These are phyloP conservation scores for Eruca vesicaria DNA, from an alignment of 441 rosid species.

Conservation along the genomic window DNA sequence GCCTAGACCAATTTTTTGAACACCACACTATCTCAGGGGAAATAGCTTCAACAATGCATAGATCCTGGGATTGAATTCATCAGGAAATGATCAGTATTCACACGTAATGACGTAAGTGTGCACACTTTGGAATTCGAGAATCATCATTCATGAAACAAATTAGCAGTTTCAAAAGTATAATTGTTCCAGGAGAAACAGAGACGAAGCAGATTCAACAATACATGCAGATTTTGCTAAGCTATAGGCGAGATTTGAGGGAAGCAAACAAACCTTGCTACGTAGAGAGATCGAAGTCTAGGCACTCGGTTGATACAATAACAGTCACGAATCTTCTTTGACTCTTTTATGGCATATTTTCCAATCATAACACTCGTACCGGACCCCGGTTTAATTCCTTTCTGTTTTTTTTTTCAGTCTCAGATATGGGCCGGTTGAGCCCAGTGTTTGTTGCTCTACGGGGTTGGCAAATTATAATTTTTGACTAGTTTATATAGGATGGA, in stretches of 20 bases:
- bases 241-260: too few relatives aligned
- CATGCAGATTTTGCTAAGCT: too few relatives aligned
- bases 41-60: too few relatives aligned
- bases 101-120: too few relatives aligned
- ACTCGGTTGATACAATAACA: neutral
- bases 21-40: too few relatives aligned
- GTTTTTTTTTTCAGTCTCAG: neutral
- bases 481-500: neutral
- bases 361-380: neutral
- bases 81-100: too few relatives aligned
- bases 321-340: slow-evolving; percentile 24
- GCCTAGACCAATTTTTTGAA: too few relatives aligned
- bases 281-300: slow-evolving; percentile 3
- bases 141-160: too few relatives aligned
- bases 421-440: slow-evolving; percentile 3
- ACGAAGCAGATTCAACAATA: too few relatives aligned
- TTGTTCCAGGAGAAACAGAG: neutral
- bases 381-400: neutral
- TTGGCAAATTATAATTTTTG: neutral
- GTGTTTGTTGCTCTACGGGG: neutral
- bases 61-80: too few relatives aligned
- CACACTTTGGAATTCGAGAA: too few relatives aligned
- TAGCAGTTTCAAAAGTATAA: too few relatives aligned
- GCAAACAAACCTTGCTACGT: slow-evolving; percentile 3
- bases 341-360: slow-evolving; percentile 6